Evolutionary conservation across 108 stramenopile genomes (phyloP).

Genomic region (Bacterosira constricta): DNA sequence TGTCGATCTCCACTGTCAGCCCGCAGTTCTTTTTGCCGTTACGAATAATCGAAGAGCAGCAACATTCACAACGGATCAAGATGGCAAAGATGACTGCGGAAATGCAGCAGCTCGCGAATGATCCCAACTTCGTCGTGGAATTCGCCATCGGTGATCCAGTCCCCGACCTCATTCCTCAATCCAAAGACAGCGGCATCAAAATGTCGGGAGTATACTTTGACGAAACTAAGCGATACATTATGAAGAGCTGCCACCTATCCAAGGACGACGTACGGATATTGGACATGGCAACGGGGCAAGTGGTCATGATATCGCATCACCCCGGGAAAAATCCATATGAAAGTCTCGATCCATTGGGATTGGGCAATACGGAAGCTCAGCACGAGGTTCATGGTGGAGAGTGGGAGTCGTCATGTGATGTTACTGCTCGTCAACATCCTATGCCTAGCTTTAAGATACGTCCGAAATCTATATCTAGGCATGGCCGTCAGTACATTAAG

Average conservation of each 20-base stretch:
- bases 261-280: slow-evolving; percentile 49
- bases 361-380: slow-evolving; percentile 27
- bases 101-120: slow-evolving; percentile 54
- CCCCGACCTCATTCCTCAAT: slow-evolving; percentile 47
- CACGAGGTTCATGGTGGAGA: slow-evolving; percentile 43
- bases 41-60: too few species aligned
- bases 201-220: slow-evolving; percentile 47
- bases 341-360: slow-evolving; percentile 47
- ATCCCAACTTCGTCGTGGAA: slow-evolving; percentile 53
- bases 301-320: slow-evolving; percentile 48
- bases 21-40: too few species aligned
- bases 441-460: slow-evolving; percentile 49
- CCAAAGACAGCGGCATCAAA: slow-evolving; percentile 43
- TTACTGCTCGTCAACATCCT: slow-evolving; percentile 24
- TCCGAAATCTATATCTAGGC: slow-evolving; percentile 32
- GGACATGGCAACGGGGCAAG: slow-evolving; percentile 38
- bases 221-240: slow-evolving; percentile 50
- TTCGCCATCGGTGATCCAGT: slow-evolving; percentile 50
- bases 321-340: slow-evolving; percentile 55
- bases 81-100: slow-evolving; percentile 39
- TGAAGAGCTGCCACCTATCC: slow-evolving; percentile 43
- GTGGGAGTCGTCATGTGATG: slow-evolving; percentile 48
- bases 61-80: too few species aligned
- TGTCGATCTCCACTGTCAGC: too few species aligned
- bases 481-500: slow-evolving; percentile 54